Evolutionary conservation across 2,329 filamentous ascomycete genomes (phyloP), one percentile per base, ranked within the genome.

Genomic region (Fusarium sulawesiense): DNA sequence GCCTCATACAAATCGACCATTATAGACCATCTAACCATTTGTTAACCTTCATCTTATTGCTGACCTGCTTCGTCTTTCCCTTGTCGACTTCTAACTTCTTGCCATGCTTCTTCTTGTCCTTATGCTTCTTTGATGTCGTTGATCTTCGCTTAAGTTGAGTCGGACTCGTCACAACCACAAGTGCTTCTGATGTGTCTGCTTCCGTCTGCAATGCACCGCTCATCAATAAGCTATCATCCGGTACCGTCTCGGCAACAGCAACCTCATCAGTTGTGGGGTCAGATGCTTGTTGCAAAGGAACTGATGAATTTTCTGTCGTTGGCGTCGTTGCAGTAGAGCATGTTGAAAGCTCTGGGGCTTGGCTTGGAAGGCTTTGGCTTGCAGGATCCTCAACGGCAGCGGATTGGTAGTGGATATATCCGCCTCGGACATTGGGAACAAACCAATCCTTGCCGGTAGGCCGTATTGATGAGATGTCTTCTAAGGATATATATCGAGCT

Each of bases 401-500:
- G 37, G 73, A 75, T 29, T 75, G 64, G 29, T 75, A 75, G 37
- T 75, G 73, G 11, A 75, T 64, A 8, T 64, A 75, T 20, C 62
- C 50, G 10, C 70, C 72, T n/a, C 48, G 56, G 9, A 58, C 34
- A 18, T 73, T 60, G 11, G 54, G 60, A 21, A 74, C 60, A 34
- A 73, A 60, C 20, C 60, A 71, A 61, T 72, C 75, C 44, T 68
- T 71, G 4, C 68, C 62, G 30, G 64, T 72, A 18, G 54, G 44
- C 16, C 50, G 51, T 32, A 73, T 56, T 34, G 54, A 40, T 34
- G 57, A 45, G 12, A 67, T 64, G 11, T 51, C 68, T 12, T 72
- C 51, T n/a, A 65, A 57, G 27, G 72, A 56, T 47, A 75, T 62
- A n/a, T 66, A 66, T 11, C 73, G 70, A 21, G 59, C 72, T 57